Conservation (phyloP, 176 grass and related monocot genomes). For the Carex kokanica region DNA sequence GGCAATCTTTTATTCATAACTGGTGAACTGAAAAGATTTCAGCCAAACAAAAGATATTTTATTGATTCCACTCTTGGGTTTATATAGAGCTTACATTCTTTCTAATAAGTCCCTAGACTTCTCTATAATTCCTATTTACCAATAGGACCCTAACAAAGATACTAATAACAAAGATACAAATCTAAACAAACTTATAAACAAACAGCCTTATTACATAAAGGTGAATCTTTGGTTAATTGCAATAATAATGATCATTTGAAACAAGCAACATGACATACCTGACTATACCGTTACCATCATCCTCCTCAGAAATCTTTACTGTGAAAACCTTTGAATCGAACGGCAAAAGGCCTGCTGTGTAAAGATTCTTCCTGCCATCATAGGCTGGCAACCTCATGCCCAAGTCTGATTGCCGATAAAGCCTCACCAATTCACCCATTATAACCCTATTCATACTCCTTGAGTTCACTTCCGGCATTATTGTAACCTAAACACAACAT, state of each 20-base stretch:
- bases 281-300: conserved; percentile 49
- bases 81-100: no score
- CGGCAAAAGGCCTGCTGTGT: conserved; percentile 66
- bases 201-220: background rate
- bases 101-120: no score
- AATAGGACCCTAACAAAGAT: no score
- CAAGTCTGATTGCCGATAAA: conserved; percentile 66
- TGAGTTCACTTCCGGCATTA: conserved; percentile 80
- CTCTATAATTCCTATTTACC: no score
- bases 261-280: conserved; percentile 41
- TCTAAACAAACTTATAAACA: background rate
- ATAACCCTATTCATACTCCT: conserved; percentile 73
- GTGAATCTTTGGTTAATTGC: background rate
- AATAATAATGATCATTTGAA: background rate
- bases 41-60: no score
- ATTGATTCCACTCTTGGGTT: no score
- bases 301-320: conserved; percentile 65
- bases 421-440: conserved; percentile 71
- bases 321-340: conserved; percentile 84
- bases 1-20: background rate
- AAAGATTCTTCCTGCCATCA: conserved; percentile 94
- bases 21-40: no score
- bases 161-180: no score
- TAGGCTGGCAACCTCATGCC: conserved; percentile 81
- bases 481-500: conserved; percentile 51